Base-by-base conservation (phyloP, 345 rosid species). In the Pistacia vera region DNA sequence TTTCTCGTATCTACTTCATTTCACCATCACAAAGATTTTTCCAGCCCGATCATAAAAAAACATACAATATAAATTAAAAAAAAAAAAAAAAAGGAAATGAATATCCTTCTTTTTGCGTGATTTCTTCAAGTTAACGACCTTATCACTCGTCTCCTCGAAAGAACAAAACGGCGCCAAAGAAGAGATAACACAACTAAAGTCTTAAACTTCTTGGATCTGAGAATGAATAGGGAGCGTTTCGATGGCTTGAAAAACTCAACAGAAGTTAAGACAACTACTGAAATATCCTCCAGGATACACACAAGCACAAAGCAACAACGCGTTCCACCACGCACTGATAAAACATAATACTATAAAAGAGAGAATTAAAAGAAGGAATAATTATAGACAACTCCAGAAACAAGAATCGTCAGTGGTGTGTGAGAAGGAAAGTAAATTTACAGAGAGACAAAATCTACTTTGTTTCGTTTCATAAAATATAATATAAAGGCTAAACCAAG, bases 201-300 rank as follows among this genome's bases (percentile, higher is more conserved):
- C n/a, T n/a, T n/a, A 6, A 9, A 49, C 18, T 73, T 66, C 17
- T 57, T 11, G 57, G 80, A 68, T 75, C 66, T 18, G 67, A 72
- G 77, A 82, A 52, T 16, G 18, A 52, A 46, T n/a, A 82, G 66
- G 10, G 62, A 56, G 85, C 11, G 68, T 74, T 80, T 14, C 86
- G 80, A 80, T 80, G 41, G 73, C 86, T 82, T 82, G 51, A n/a
- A 22, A 25, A 73, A 63, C 71, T 74, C 61, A 79, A 78, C 12
- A 66, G 49, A 84, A 75, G 79, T 69, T 30, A 74, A 82, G 68
- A n/a, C n/a, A 79, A 63, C 77, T 69, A 76, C 81, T 61, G 58
- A 16, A 44, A 55, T 55, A 48, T 63, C 11, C 54, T 55, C 48
- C 49, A 80, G 75, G 81, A 62, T 66, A 82, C 72, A 77, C 66